A percentile compares a stretch with the other conserved stretches of the same genome.
These are phyloP conservation scores for Debaryomyces sp. DNA, from an alignment of 1,139 yeast species.

Conservation along the genomic window DNA sequence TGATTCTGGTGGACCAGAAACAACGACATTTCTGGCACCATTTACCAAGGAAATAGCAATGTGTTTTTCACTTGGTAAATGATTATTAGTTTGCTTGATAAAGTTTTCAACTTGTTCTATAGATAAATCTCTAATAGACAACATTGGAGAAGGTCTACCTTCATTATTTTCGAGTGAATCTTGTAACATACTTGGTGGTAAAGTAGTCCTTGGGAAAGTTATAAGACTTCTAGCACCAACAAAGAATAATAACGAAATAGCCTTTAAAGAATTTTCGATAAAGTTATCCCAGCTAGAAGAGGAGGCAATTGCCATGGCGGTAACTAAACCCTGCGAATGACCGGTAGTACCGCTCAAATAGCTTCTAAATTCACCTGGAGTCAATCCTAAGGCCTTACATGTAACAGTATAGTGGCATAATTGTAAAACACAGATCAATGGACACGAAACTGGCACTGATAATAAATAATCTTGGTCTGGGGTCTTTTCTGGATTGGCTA, in stretches of 20 bases:
- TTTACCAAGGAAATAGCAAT: constrained; percentile 88
- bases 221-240: constrained; percentile 91
- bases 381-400: constrained; percentile 78
- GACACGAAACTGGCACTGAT: constrained; percentile 93
- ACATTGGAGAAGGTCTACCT: constrained; percentile 97
- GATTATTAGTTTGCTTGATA: constrained; percentile 87
- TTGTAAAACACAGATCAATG: constrained; percentile 93
- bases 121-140: constrained; percentile 87
- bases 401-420: constrained; percentile 90
- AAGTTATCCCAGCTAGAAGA: constrained; percentile 87
- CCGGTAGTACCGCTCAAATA: constrained; percentile 87
- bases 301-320: constrained; percentile 89
- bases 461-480: constrained; percentile 90
- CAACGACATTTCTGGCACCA: constrained; percentile 94
- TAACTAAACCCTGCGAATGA: constrained; percentile 96
- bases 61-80: constrained; percentile 89
- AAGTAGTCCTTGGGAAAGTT: constrained; percentile 89
- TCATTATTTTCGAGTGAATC: constrained; percentile 94
- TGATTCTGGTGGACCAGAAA: constrained; percentile 99
- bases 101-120: constrained; percentile 75
- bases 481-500: constrained; percentile 77
- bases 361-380: constrained; percentile 85
- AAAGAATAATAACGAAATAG: constrained; percentile 83
- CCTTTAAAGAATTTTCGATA: constrained; percentile 69
- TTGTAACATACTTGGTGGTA: constrained; percentile 91